Evolutionary conservation across 805 yeast genomes (phyloP), one percentile per base, ranked within the genome.

Genomic region (Cyberlindnera amylophila): DNA sequence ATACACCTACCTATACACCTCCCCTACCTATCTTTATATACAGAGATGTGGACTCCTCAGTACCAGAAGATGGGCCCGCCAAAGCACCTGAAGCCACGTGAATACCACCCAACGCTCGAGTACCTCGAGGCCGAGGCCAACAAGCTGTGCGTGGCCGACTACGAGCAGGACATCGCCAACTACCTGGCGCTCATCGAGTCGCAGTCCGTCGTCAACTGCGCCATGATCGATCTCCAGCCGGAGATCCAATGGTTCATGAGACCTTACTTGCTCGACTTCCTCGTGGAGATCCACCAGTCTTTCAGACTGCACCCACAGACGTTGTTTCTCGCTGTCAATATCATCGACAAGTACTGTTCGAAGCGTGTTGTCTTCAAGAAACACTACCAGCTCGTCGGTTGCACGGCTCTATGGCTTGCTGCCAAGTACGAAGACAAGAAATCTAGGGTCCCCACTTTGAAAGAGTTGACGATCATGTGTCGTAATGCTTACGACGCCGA

Each of bases 331-430:
- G 81, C 85, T 46, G 74, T 82, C 36, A 77, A 78, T 52, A 74
- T 88, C 45, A 81, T 87, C 39, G 96, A 89, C 62, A 74, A 91
- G 44, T 89, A 89, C 66, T 83, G 93, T 58, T 81, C 93, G 39
- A 81, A 78, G 55, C 71, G 96, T 47, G 78, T 86, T 8, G 88
- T 87, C 2, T 79, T 81, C 60, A 77, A 81, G 52, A 85, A 82
- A 49, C 96, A 88, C 58, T 81, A 84, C 55, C 96, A 87, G 60
- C 69, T 89, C 42, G 85, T 88, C 21, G 90, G 91, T 24, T 81
- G 91, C 51, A 83, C 95, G 0, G 83, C 95, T 21, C 66, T 89
- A 36, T 87, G 96, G 95, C 77, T 89, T 15, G 93, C 96, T 3
- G 77, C 93, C 34, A 89, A 89, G 59, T 70, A 77, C 36, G 77